Evolutionary conservation across 1,284 basidiomycete species (phyloP).

Genomic region (Ganoderma leucocontextum): DNA sequence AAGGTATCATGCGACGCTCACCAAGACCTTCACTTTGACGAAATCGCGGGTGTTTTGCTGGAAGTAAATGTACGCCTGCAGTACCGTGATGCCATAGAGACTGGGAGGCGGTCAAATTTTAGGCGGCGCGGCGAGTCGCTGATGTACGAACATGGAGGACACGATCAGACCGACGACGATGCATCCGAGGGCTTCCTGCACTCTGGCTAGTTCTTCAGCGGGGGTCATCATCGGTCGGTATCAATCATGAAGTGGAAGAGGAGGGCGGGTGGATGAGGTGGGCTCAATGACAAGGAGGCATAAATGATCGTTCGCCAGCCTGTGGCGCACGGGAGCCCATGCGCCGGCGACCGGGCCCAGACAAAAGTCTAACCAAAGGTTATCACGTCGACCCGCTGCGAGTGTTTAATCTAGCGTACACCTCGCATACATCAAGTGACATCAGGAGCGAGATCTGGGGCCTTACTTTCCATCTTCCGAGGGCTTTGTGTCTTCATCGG

Average conservation of each 20-base stretch:
- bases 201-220: background rate
- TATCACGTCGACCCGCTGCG: background rate
- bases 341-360: background rate
- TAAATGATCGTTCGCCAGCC: background rate
- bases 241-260: background rate
- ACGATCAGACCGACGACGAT: background rate
- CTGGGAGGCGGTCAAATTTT: background rate
- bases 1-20: background rate
- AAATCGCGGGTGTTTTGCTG: background rate
- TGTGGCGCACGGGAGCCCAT: background rate
- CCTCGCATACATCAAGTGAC: background rate
- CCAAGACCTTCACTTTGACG: background rate
- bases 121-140: background rate
- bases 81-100: background rate
- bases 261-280: background rate
- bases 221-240: background rate
- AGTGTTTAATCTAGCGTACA: background rate
- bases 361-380: constrained; percentile 1
- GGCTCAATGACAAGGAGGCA: background rate
- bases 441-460: background rate
- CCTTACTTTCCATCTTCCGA: background rate
- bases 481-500: background rate
- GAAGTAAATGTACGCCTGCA: background rate
- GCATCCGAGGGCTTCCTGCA: background rate
- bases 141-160: background rate